Percentiles rank a stretch among this genome's conserved stretches.
phyloP scores from a whole-genome alignment of 2,329 filamentous ascomycete genomes.

The Coniochaeta sp. region DNA sequence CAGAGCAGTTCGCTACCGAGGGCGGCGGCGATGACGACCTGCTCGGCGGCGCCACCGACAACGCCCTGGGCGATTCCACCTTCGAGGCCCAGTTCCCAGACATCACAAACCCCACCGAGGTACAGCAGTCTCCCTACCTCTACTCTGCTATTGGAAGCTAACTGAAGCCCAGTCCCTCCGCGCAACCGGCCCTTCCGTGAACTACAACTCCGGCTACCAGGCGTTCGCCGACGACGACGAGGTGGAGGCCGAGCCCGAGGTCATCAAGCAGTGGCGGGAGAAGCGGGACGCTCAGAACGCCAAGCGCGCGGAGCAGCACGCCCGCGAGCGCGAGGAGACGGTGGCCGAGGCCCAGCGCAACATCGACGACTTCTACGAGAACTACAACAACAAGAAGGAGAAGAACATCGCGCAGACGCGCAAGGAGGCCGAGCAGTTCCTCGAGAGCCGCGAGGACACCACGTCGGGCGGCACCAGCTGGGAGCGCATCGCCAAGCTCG shows the following conservation, averaged over 20 bases:
- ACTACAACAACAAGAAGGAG: conserved; percentile 97
- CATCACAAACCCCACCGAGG: conserved; percentile 61
- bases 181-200: conserved; percentile 59
- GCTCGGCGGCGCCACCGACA: conserved; percentile 51
- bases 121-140: conserved; percentile 26
- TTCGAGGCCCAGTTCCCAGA: conserved; percentile 93
- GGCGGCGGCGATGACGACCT: conserved; percentile 65
- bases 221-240: conserved; percentile 49
- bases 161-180: conserved; percentile 33
- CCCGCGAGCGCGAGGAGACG: conserved; percentile 75
- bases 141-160: conserved; percentile 4
- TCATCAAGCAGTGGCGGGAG: conserved; percentile 88
- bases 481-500: conserved; percentile 95
- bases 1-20: conserved; percentile 76
- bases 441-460: conserved; percentile 83
- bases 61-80: conserved; percentile 35
- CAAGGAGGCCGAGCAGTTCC: conserved; percentile 88
- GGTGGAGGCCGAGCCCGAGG: conserved; percentile 79
- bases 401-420: conserved; percentile 84
- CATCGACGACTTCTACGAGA: conserved; percentile 99
- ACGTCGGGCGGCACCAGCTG: conserved; percentile 93
- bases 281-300: conserved; percentile 75
- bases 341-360: conserved; percentile 85
- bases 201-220: conserved; percentile 58
- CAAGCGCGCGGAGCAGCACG: conserved; percentile 79